Conservation (phyloP, 1,284 basidiomycete genomes). For the Marasmius oreades region DNA sequence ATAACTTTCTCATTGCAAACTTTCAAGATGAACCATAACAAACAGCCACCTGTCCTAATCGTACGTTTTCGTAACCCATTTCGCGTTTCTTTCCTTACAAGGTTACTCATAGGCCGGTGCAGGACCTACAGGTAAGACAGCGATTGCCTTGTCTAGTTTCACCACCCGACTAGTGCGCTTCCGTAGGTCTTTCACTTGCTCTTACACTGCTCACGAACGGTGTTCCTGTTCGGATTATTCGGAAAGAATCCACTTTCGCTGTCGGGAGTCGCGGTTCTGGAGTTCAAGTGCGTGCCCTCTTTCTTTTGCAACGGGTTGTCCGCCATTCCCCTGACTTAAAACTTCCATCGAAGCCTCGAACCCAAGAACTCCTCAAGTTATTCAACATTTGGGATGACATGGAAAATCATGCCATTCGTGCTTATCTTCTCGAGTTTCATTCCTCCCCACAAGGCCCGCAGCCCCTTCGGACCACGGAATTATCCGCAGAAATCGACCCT, state of each 20-base stretch:
- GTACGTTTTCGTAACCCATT: not conserved
- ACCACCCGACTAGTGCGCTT: not conserved
- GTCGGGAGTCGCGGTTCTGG: slow-evolving; percentile 7
- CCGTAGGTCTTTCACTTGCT: slow-evolving; percentile 10
- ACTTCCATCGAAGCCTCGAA: slow-evolving; percentile 10
- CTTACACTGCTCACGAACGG: slow-evolving; percentile 8
- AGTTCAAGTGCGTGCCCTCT: slow-evolving; percentile 11
- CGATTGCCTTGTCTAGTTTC: too few relatives aligned
- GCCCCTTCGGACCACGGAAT: not conserved
- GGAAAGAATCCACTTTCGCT: not conserved
- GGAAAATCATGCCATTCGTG: not conserved
- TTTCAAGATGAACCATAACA: not conserved
- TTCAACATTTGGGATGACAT: slow-evolving; percentile 9
- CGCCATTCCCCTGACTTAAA: not conserved
- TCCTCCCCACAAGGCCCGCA: not conserved
- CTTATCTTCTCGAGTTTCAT: not conserved
- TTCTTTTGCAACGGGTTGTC: not conserved
- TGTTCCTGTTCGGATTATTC: slow-evolving; percentile 11
- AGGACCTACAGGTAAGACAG: slow-evolving; percentile 4
- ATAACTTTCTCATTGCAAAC: not conserved
- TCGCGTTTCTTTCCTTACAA: not conserved
- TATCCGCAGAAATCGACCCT: not conserved
- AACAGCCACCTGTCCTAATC: not conserved
- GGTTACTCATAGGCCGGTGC: slow-evolving; percentile 10
- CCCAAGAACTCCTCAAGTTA: slow-evolving; percentile 12